These are phyloP conservation scores for Niebla homalea DNA, from an alignment of 495 filamentous ascomycete species.

Conservation along the genomic window DNA sequence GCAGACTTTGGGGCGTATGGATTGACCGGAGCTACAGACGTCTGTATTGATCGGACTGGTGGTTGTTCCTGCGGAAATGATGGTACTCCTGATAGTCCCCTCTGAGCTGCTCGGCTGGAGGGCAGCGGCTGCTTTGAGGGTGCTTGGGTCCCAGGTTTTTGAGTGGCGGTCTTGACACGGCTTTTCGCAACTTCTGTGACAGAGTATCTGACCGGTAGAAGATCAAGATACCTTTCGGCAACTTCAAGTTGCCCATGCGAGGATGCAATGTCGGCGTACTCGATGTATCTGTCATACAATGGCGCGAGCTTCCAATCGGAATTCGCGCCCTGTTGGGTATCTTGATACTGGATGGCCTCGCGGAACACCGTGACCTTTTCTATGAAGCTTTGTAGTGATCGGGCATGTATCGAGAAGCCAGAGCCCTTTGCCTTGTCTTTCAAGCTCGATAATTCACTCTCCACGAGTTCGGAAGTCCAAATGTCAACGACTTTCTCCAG, in stretches of 20 bases:
- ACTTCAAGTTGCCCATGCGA: slow-evolving; percentile 75
- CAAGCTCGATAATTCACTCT: slow-evolving; percentile 62
- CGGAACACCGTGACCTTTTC: slow-evolving; percentile 98
- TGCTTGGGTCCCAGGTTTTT: slow-evolving; percentile 42
- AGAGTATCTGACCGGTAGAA: slow-evolving; percentile 74
- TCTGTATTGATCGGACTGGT: slow-evolving; percentile 26
- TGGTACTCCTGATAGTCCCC: slow-evolving; percentile 7
- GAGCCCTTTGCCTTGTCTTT: slow-evolving; percentile 55
- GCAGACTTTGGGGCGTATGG: slow-evolving; percentile 19
- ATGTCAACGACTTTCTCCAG: slow-evolving; percentile 91
- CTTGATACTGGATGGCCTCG: slow-evolving; percentile 80
- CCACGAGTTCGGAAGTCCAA: slow-evolving; percentile 80
- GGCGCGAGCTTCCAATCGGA: slow-evolving; percentile 79
- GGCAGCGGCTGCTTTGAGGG: slow-evolving; percentile 22
- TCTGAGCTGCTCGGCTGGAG: slow-evolving; percentile 16
- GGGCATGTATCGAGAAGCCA: slow-evolving; percentile 83
- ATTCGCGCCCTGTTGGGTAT: slow-evolving; percentile 53
- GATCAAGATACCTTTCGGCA: slow-evolving; percentile 81
- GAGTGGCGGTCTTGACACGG: slow-evolving; percentile 73
- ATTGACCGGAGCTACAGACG: slow-evolving; percentile 19
- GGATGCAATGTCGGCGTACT: slow-evolving; percentile 92
- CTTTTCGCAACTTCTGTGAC: slow-evolving; percentile 80
- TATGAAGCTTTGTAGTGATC: slow-evolving; percentile 79
- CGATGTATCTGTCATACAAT: slow-evolving; percentile 88
- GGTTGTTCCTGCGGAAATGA: slow-evolving; percentile 24